Evolutionary conservation across 495 filamentous ascomycete genomes (phyloP), one percentile per base, ranked within the genome.

Genomic region (Xylaria flabelliformis): DNA sequence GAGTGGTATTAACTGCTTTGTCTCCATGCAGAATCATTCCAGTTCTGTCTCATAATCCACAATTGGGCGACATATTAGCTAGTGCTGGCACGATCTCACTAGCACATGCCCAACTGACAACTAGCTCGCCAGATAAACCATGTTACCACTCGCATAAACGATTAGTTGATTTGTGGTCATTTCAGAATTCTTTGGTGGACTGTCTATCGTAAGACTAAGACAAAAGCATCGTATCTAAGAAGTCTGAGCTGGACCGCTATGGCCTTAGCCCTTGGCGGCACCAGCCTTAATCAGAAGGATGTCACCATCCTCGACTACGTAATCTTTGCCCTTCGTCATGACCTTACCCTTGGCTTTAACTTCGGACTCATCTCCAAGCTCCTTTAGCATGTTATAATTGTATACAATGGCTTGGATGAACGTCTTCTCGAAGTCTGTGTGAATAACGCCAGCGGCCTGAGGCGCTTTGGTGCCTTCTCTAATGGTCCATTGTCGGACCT

Each of bases 301-400:
- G 80, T 94, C 91, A 48, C 90, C 90, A 80, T 92, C 90, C 76
- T 93, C 89, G 64, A 93, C 89, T 17, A 97, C 89, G 80, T 99
- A 98, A 58, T 99, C 97, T 86, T 99, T 99, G 74, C 97, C 97
- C 88, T 98, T 99, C 72, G 97, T 98, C 91, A 97, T 91, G 67
- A 98, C 79, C 86, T 99, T 99, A 74, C 97, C 97, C 76, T 92
- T 93, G 24, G 97, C 90, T 87, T 94, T 97, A 72, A 98, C 92
- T 65, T 90, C 88, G 24, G 88, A 86, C 83, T 99, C 97, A 79
- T 97, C 94, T 39, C 94, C 95, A 42, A 92, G 84, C 83, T 97
- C 95, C 83, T 90, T 92, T 63, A 98, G 85, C 9, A 87, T 81
- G 32, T 75, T 83, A 84, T 90, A 98, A 85, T 97, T 98, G 84